These are phyloP conservation scores for Dryadomyces sulphureus DNA, from an alignment of 2,329 filamentous ascomycete species.

Conservation along the genomic window DNA sequence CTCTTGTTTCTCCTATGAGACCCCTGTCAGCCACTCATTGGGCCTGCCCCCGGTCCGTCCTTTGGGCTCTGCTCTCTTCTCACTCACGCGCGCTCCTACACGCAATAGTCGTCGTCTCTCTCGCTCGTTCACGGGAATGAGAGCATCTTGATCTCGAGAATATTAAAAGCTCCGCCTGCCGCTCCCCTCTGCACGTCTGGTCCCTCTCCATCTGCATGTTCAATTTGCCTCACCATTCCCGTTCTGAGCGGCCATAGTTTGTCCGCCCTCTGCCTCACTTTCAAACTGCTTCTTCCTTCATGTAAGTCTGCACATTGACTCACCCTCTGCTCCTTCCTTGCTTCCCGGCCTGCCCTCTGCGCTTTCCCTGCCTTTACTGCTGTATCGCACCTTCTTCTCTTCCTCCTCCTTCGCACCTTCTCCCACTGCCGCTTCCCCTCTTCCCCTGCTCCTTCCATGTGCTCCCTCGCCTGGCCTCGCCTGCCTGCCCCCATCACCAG, in stretches of 20 bases:
- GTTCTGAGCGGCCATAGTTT: neutral
- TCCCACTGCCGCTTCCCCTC: neutral
- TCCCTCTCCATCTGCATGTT: neutral
- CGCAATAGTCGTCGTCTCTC: neutral
- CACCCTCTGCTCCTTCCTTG: neutral
- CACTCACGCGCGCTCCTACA: neutral
- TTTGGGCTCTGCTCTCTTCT: neutral
- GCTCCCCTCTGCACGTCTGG: neutral
- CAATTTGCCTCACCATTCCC: neutral
- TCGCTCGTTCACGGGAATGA: neutral
- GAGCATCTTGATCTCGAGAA: neutral
- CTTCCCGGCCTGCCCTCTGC: neutral
- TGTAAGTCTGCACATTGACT: neutral
- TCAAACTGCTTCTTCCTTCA: neutral
- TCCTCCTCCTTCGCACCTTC: neutral
- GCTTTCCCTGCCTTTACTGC: neutral
- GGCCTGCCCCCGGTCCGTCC: neutral
- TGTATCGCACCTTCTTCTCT: neutral
- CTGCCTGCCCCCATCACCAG: neutral
- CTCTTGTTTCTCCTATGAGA: neutral
- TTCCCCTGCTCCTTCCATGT: neutral
- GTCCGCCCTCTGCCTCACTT: neutral
- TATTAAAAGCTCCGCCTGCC: neutral
- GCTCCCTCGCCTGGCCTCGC: neutral
- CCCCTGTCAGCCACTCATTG: slow-evolving; percentile 5